phyloP scores from a whole-genome alignment of 2,329 filamentous ascomycete species.

The Aspergillus brasiliensis region DNA sequence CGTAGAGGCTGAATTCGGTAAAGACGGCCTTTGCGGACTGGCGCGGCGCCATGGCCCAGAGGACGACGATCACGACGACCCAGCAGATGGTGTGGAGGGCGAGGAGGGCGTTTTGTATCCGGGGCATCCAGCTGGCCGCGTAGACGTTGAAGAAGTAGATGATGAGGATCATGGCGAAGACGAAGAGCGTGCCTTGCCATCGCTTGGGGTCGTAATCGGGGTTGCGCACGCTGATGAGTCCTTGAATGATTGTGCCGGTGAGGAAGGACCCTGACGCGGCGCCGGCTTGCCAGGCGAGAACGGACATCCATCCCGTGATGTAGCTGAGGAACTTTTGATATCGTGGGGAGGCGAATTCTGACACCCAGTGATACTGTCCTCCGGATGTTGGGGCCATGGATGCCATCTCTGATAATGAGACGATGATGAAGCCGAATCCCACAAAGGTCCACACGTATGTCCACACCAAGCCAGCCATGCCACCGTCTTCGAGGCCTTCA shows the following conservation, averaged over 20 bases:
- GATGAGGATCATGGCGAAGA: conserved; percentile 49
- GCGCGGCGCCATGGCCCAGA: conserved; percentile 38
- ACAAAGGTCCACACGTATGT: conserved; percentile 56
- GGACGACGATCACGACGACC: conserved; percentile 32
- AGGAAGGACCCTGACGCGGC: conserved; percentile 52
- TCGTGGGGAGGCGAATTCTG: conserved; percentile 52
- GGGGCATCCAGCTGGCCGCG: conserved; percentile 35
- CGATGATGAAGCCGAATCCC: conserved; percentile 65
- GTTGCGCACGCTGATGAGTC: conserved; percentile 45
- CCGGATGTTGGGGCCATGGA: conserved; percentile 57
- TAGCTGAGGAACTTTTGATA: conserved; percentile 59
- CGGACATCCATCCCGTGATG: conserved; percentile 55
- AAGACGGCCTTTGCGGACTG: conserved; percentile 35
- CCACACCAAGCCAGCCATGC: conserved; percentile 32
- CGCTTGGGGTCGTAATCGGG: conserved; percentile 44
- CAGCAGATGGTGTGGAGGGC: conserved; percentile 43
- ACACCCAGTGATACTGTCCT: conserved; percentile 63
- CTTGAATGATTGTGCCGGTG: conserved; percentile 52
- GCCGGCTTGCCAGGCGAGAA: conserved; percentile 54
- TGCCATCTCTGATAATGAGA: conserved; percentile 65
- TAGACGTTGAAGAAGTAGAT: conserved; percentile 48
- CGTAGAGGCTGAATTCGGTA: conserved; percentile 39
- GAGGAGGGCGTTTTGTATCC: conserved; percentile 42
- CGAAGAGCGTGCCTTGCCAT: conserved; percentile 55
- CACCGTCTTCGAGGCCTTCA: conserved; percentile 29